Percentiles rank a stretch among this genome's conserved stretches.
These are phyloP conservation scores for Posidonia australis DNA, from an alignment of 106 monocot genomes.

Conservation along the genomic window DNA sequence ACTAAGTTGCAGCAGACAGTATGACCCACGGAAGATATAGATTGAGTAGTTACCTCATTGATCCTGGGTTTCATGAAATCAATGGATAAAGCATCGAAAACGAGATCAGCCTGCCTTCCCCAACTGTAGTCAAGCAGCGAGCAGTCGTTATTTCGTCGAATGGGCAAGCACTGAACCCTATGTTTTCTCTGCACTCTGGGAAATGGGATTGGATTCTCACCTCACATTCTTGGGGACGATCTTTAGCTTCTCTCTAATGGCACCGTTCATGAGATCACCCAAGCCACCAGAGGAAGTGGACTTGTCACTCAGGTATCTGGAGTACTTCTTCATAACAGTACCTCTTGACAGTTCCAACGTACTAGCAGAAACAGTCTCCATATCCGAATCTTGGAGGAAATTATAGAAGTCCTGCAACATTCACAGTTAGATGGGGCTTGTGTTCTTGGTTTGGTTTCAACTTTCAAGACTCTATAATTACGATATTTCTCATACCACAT, in stretches of 20 bases:
- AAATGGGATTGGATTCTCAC: conserved; percentile 17
- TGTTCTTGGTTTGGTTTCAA: not conserved
- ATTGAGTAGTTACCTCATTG: conserved; percentile 65
- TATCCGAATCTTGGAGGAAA: conserved; percentile 45
- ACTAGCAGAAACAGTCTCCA: conserved; percentile 13
- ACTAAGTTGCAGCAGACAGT: not conserved
- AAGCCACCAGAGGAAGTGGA: conserved; percentile 9
- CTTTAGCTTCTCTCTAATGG: conserved; percentile 58
- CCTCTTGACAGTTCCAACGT: not conserved
- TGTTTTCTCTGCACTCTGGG: no score
- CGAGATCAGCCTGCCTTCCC: conserved; percentile 55
- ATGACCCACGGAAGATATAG: no score
- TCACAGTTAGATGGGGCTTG: not conserved
- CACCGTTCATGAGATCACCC: conserved; percentile 52
- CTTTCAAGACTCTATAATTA: no score
- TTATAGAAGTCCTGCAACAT: conserved; percentile 75
- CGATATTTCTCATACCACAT: conserved; percentile 58
- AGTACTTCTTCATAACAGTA: conserved; percentile 26
- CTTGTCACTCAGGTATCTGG: conserved; percentile 52
- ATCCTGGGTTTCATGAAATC: conserved; percentile 98
- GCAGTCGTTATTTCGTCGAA: no score
- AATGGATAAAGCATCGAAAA: conserved; percentile 36
- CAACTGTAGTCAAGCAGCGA: conserved; percentile 32
- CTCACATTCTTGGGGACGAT: conserved; percentile 73
- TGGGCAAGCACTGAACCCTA: no score